Evolutionary conservation across 441 rosid genomes (phyloP).

Genomic region (Euphorbia celastroides): DNA sequence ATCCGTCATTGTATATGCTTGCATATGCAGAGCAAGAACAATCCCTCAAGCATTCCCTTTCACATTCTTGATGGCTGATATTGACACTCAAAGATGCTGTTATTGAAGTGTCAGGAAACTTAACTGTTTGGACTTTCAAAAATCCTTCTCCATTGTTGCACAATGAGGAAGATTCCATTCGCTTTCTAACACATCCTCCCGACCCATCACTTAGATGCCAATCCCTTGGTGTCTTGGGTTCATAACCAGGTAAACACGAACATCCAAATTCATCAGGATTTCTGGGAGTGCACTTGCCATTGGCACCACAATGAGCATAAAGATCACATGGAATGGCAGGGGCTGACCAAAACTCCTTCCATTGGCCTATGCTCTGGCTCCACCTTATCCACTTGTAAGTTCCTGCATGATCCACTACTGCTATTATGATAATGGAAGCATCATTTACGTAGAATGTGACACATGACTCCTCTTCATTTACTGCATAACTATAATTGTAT

Average conservation of each 20-base stretch:
- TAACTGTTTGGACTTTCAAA: conserved; percentile 12
- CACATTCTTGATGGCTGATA: conserved; percentile 12
- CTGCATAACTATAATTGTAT: not conserved
- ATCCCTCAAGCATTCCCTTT: conserved; percentile 18
- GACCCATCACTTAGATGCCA: conserved; percentile 17
- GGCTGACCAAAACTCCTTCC: conserved; percentile 15
- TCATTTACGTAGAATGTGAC: not conserved
- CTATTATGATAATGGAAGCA: conserved; percentile 13
- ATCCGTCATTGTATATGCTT: not conserved
- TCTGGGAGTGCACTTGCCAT: conserved; percentile 14
- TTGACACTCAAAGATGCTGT: conserved; percentile 6
- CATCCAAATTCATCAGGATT: conserved; percentile 9
- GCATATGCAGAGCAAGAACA: conserved; percentile 23
- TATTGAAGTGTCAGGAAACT: conserved; percentile 23
- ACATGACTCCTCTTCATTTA: conserved; percentile 18
- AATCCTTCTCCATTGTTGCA: conserved; percentile 25
- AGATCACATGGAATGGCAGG: conserved; percentile 21
- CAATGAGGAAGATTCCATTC: not conserved
- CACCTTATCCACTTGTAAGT: not conserved
- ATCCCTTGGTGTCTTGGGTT: conserved; percentile 5
- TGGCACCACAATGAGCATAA: conserved; percentile 29
- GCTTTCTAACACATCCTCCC: conserved; percentile 26
- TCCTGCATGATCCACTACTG: conserved; percentile 15
- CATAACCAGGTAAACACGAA: conserved; percentile 27
- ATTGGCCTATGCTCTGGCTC: conserved; percentile 14